Conservation (phyloP, 164 flowering plant species). For the Magnolia officinalis region DNA sequence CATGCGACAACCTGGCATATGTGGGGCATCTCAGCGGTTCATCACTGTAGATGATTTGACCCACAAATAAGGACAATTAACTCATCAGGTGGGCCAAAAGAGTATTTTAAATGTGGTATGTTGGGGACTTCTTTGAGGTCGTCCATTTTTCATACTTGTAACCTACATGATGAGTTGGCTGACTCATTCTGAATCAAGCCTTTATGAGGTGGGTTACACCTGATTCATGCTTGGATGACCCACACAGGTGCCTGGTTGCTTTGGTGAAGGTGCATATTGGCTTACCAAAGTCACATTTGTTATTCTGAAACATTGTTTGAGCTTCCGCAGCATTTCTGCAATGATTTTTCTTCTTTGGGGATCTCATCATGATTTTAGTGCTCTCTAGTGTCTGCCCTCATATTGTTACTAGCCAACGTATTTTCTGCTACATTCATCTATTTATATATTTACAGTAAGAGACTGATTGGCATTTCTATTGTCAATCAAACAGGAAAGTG, state of each 20-base stretch:
- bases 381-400: background rate
- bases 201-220: background rate
- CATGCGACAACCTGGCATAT: background rate
- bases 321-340: background rate
- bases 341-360: too few species aligned
- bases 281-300: background rate
- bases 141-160: background rate
- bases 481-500: conserved; percentile 70
- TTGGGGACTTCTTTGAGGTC: background rate
- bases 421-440: background rate
- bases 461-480: background rate
- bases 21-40: background rate
- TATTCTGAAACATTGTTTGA: background rate
- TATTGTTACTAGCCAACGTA: background rate
- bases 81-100: background rate
- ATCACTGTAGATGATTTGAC: background rate
- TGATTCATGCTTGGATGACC: background rate
- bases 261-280: background rate
- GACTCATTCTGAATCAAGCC: background rate
- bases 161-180: background rate
- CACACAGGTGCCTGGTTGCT: background rate
- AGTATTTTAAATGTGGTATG: background rate
- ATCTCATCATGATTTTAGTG: background rate
- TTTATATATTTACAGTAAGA: background rate
- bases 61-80: background rate